Evolutionary conservation across 495 filamentous ascomycete genomes (phyloP), one percentile per base, ranked within the genome.

Genomic region (Rostrohypoxylon terebratum): DNA sequence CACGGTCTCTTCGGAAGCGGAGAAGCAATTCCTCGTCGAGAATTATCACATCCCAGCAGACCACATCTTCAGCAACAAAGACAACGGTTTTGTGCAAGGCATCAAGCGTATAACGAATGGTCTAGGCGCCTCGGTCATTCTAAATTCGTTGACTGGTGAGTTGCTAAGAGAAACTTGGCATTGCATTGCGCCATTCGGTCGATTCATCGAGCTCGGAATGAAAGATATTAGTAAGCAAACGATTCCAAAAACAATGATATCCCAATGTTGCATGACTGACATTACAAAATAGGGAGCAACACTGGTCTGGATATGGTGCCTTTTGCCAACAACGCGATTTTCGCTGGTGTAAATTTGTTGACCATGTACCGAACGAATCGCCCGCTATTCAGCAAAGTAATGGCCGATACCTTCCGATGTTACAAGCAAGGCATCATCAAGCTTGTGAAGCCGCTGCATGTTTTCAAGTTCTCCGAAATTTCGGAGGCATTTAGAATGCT

Each of bases 171-270:
- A 77, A 59, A 75, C 77, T 9, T 82, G 77, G 75, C 63, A 79
- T 59, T 88, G 83, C 63, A 75, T 90, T 58, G 84, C 84, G 0
- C 78, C 80, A 1, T 86, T 87, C 57, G 88, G 88, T 14, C 77
- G 83, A 4, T 88, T 91, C 60, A 74, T 91, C 45, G 87, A 90
- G 63, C 81, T 90, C 31, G 87, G 87, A 2, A 87, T 87, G 58
- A 79, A 78, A 14, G 88, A 90, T 76, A 82, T 72, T 63, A 64
- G 57, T 54, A 23, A 71, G 66, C 38, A 21, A 13, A 36, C 8
- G n/a, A 8, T 20, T 16, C 33, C 14, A 8, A 45, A 23, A 50
- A 42, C 7, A 10, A 9, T 3, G 9, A 9, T n/a, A 10, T 57
- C 11, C 5, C 18, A 50, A n/a, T 57, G 25, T 28, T 28, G 1